Evolutionary conservation across 208 protist genomes (phyloP).

Genomic region (Acanthamoeba healyi): DNA sequence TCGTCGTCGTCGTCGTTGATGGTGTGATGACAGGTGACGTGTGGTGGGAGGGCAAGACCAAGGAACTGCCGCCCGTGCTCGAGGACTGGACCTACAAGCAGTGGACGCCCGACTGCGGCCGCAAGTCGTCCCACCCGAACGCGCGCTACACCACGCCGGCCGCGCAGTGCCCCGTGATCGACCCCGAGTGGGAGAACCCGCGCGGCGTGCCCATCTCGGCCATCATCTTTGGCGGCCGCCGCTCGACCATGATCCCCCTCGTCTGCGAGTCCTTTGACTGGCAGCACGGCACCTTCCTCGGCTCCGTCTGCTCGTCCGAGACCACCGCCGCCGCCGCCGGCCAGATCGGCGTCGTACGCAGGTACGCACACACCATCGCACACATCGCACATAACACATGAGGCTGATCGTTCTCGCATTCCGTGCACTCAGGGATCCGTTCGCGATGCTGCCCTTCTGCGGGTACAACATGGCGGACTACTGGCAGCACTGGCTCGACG

Average conservation of each 20-base stretch:
- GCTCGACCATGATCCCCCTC: conserved; percentile 86
- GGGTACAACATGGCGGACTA: conserved; percentile 94
- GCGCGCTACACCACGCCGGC: conserved; percentile 89
- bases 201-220: conserved; percentile 90
- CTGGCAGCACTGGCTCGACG: conserved; percentile 90
- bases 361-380: neutral
- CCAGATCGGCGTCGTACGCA: conserved; percentile 78
- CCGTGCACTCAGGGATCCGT: conserved; percentile 90
- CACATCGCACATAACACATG: too few relatives aligned
- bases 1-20: conserved; percentile 91
- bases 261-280: conserved; percentile 89
- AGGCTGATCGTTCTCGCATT: too few relatives aligned
- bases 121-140: conserved; percentile 90
- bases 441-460: conserved; percentile 93
- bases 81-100: conserved; percentile 88
- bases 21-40: conserved; percentile 89
- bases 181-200: conserved; percentile 85
- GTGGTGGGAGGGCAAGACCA: conserved; percentile 93
- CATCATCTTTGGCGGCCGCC: conserved; percentile 91
- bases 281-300: conserved; percentile 91
- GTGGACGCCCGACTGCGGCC: conserved; percentile 83
- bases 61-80: conserved; percentile 79
- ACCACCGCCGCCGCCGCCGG: conserved; percentile 89
- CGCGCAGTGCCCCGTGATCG: conserved; percentile 89
- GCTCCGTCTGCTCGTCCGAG: conserved; percentile 87